These are phyloP conservation scores for Mycena rosella DNA, from an alignment of 768 basidiomycete species.

Conservation along the genomic window DNA sequence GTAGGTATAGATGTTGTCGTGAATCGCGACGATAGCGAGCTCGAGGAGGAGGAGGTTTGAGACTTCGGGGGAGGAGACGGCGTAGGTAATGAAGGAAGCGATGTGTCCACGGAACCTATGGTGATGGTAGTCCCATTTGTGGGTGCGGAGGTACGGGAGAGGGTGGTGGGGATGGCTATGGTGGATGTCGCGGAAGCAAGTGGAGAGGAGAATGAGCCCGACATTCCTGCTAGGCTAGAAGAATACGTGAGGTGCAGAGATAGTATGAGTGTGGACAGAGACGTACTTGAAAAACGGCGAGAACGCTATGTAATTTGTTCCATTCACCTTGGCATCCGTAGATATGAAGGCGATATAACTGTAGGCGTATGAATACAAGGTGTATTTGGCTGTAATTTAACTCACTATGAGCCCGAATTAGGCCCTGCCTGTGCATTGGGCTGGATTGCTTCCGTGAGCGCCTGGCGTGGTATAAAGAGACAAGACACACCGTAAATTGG, in stretches of 20 bases:
- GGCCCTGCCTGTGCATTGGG: slow-evolving; percentile 69
- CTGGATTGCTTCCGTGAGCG: slow-evolving; percentile 46
- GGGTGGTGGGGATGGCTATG: slow-evolving; percentile 55
- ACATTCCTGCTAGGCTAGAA: slow-evolving; percentile 68
- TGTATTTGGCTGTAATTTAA: slow-evolving; percentile 3
- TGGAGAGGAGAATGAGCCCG: slow-evolving; percentile 66
- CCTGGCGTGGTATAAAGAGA: background rate
- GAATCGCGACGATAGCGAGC: slow-evolving; percentile 29
- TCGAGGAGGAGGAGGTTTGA: slow-evolving; percentile 20
- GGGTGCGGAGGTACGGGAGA: slow-evolving; percentile 54
- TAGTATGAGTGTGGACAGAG: background rate
- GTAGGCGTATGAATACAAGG: background rate
- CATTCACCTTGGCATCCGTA: slow-evolving; percentile 46
- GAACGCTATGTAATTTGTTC: slow-evolving; percentile 53
- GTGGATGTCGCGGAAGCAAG: slow-evolving; percentile 62
- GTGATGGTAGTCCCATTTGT: slow-evolving; percentile 58
- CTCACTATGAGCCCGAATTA: slow-evolving; percentile 71
- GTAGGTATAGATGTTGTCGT: slow-evolving; percentile 24
- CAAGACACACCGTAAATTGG: slow-evolving; percentile 65
- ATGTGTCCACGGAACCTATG: slow-evolving; percentile 47
- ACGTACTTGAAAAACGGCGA: slow-evolving; percentile 72
- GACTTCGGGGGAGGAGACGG: slow-evolving; percentile 24
- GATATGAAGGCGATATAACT: slow-evolving; percentile 76
- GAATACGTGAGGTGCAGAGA: slow-evolving; percentile 5
- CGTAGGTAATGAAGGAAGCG: slow-evolving; percentile 37